Base-by-base conservation (phyloP, 2,329 filamentous ascomycete species). In the Penicillium italicum region DNA sequence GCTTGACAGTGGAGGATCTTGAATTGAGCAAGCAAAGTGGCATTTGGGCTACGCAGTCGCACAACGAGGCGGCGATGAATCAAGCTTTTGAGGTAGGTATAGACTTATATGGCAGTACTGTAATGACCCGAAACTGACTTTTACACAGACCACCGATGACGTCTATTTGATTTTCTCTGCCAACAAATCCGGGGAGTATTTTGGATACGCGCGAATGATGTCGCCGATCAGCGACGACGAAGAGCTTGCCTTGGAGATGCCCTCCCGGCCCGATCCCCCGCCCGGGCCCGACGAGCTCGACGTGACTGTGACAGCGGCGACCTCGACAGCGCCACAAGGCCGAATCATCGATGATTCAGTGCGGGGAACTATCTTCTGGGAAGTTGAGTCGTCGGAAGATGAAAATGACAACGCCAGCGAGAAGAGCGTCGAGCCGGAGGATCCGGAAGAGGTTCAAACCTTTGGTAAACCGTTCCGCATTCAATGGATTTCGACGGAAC, bases 111-210 rank as follows among this genome's bases (percentile, higher is more conserved):
- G 24, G 3, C 18, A 22, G 20, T 26, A 26, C 40, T 28, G 16
- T 11, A 48, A 20, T 46, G 11, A 20, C n/a, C n/a, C 11, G 28
- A 24, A 16, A 7, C 11, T 50, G 30, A 50, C 28, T 16, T 34
- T 20, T 14, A 8, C n/a, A 3, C 18, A 96, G 91, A 78, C 80
- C 10, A 84, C 86, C 14, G 90, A 95, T 50, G 90, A 88, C 66
- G 92, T 97, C 1, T 97, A 92, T 68, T 79, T 97, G 30, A 85
- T 97, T 14, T 97, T 97, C 72, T 97, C 93, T 1, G 93, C 93
- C 12, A 97, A 97, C 74, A 97, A 97, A 69, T 97, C 93, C 0
- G 93, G 93, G 12, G 93, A 97, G 73, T 97, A 97, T 69, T 97
- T 94, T 74, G 93, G 93, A 20, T 97, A 96, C 68, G 93, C 92